These are phyloP conservation scores for Aristolochia contorta DNA, from an alignment of 164 flowering plant species.

Conservation along the genomic window DNA sequence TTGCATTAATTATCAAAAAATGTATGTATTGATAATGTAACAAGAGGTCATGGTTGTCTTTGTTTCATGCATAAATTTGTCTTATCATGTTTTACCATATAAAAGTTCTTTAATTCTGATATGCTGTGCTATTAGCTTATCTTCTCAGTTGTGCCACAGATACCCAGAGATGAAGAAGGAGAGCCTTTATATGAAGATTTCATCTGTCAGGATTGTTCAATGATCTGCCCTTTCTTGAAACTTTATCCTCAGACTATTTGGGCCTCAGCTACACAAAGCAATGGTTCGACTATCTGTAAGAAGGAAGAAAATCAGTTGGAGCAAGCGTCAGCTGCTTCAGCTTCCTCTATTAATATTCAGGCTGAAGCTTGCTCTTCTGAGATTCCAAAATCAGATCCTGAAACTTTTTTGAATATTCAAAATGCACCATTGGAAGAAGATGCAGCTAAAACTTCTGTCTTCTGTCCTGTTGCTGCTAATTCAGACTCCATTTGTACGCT, in stretches of 20 bases:
- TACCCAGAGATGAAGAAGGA: slow-evolving; percentile 93
- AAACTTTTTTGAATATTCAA: slow-evolving; percentile 11
- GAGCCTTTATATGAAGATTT: slow-evolving; percentile 88
- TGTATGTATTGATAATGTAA: too few species aligned
- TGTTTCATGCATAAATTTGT: too few species aligned
- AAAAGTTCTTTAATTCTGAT: too few species aligned
- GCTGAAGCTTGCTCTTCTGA: slow-evolving; percentile 12
- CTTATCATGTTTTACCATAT: too few species aligned
- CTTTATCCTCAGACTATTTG: slow-evolving; percentile 52
- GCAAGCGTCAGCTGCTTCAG: slow-evolving; percentile 17
- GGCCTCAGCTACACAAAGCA: slow-evolving; percentile 27
- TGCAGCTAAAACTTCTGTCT: slow-evolving; percentile 15
- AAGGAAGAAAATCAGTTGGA: slow-evolving; percentile 32
- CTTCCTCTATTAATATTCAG: slow-evolving; percentile 22
- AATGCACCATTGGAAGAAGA: slow-evolving; percentile 19
- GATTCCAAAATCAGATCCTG: slow-evolving; percentile 5
- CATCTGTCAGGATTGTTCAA: slow-evolving; percentile 66
- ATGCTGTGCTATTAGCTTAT: too few species aligned
- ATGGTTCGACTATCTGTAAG: slow-evolving; percentile 12
- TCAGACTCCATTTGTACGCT: slow-evolving; percentile 34
- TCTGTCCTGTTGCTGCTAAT: slow-evolving; percentile 2
- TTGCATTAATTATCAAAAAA: too few species aligned
- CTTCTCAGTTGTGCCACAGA: slow-evolving; percentile 25
- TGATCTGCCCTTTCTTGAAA: slow-evolving; percentile 51
- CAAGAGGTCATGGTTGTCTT: too few species aligned